Percentiles rank a stretch among this genome's conserved stretches.
These are phyloP conservation scores for Rhizophagus sp. DNA, from an alignment of 192 early-diverging fungal species.

Conservation along the genomic window DNA sequence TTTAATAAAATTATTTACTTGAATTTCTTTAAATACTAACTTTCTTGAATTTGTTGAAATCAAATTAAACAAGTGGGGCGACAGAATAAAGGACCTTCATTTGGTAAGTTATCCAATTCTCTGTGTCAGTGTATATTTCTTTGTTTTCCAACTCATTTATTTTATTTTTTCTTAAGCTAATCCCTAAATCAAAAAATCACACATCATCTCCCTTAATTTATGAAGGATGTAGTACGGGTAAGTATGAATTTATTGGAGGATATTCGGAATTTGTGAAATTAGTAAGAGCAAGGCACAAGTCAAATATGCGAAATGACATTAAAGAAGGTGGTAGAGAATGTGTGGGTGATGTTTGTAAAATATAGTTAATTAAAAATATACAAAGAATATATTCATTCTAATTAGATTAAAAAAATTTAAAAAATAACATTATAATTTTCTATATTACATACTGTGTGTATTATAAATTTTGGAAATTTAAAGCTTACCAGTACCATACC, in stretches of 20 bases:
- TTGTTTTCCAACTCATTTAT: not conserved
- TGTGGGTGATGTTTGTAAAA: slow-evolving; percentile 3
- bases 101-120: not conserved
- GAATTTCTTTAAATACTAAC: not conserved
- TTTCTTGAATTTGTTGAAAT: slow-evolving; percentile 1
- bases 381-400: no score
- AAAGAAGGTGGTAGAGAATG: slow-evolving; percentile 8
- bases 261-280: slow-evolving; percentile 42
- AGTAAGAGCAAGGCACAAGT: slow-evolving; percentile 12
- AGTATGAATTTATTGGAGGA: slow-evolving; percentile 44
- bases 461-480: no score
- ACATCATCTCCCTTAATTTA: slow-evolving; percentile 52
- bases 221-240: slow-evolving; percentile 41
- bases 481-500: no score
- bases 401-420: no score
- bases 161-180: slow-evolving; percentile 5
- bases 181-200: slow-evolving; percentile 33
- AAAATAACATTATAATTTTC: no score
- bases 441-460: no score
- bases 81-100: slow-evolving; percentile 19
- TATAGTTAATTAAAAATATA: not conserved
- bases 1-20: not conserved
- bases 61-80: not conserved
- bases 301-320: not conserved
- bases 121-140: not conserved